Conservation (phyloP, 129 eudicot genomes). For the Saposhnikovia divaricata region DNA sequence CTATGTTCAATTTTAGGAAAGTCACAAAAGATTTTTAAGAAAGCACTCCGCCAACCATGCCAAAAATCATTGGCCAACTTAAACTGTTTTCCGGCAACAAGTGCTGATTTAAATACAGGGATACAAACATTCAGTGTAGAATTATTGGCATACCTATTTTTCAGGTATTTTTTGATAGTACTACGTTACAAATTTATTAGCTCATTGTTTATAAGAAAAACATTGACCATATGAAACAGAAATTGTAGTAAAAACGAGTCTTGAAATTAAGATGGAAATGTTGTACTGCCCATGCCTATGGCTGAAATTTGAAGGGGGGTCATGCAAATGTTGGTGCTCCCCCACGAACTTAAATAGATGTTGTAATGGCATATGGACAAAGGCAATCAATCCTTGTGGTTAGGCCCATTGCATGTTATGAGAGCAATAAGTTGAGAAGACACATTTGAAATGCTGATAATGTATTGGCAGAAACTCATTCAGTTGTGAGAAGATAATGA, state of each 20-base stretch:
- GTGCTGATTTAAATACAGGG: not conserved
- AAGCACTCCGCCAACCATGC: not conserved
- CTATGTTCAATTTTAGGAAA: not conserved
- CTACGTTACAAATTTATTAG: too few species aligned
- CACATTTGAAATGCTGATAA: not conserved
- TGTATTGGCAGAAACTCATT: not conserved
- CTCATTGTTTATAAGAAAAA: too few species aligned
- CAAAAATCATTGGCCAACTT: too few species aligned
- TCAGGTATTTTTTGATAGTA: not conserved
- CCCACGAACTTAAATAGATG: slow-evolving; percentile 2
- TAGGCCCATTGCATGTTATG: not conserved
- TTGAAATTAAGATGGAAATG: not conserved
- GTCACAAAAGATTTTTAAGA: not conserved
- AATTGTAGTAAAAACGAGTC: too few species aligned
- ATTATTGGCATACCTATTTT: not conserved
- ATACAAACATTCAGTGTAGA: not conserved
- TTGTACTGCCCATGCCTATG: not conserved
- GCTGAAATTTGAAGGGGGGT: not conserved
- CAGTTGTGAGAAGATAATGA: not conserved
- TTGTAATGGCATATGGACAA: not conserved
- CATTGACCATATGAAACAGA: too few species aligned
- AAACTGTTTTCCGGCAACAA: not conserved
- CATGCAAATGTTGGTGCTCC: not conserved
- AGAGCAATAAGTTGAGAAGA: not conserved
- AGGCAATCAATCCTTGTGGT: not conserved